Percentiles rank a stretch among this genome's conserved stretches.
Conservation (phyloP, 306 rosid species). For the Quercus gilva region DNA sequence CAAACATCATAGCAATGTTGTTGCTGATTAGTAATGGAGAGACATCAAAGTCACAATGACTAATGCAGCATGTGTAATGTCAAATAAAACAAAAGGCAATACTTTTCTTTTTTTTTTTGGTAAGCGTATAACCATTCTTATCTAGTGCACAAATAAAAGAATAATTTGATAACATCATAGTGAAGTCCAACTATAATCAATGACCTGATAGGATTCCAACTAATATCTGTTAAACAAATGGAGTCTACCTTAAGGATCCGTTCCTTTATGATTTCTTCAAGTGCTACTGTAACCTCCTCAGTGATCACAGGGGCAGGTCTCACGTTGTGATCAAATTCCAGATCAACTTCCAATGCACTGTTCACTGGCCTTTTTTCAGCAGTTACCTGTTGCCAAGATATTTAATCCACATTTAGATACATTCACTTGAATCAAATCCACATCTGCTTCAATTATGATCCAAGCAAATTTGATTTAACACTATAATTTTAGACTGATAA, state of each 20-base stretch:
- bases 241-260: conserved; percentile 72
- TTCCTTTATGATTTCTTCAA: conserved; percentile 77
- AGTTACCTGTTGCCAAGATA: conserved; percentile 55
- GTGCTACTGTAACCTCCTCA: conserved; percentile 75
- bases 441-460: not conserved
- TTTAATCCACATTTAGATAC: not conserved
- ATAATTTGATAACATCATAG: conserved; percentile 4
- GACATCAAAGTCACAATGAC: not conserved
- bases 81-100: not conserved
- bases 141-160: not conserved
- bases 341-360: conserved; percentile 86
- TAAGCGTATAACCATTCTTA: not conserved
- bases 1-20: conserved; percentile 22
- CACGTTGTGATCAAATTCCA: conserved; percentile 87
- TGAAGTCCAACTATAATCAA: not conserved
- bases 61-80: not conserved
- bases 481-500: not conserved
- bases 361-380: conserved; percentile 81
- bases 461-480: not conserved
- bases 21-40: not conserved
- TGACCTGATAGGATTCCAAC: not conserved
- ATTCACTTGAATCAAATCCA: not conserved
- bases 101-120: not conserved
- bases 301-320: conserved; percentile 90
- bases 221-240: conserved; percentile 13